Evolutionary conservation across 2,329 filamentous ascomycete species (phyloP).

Genomic region (Dissoconium aciculare): DNA sequence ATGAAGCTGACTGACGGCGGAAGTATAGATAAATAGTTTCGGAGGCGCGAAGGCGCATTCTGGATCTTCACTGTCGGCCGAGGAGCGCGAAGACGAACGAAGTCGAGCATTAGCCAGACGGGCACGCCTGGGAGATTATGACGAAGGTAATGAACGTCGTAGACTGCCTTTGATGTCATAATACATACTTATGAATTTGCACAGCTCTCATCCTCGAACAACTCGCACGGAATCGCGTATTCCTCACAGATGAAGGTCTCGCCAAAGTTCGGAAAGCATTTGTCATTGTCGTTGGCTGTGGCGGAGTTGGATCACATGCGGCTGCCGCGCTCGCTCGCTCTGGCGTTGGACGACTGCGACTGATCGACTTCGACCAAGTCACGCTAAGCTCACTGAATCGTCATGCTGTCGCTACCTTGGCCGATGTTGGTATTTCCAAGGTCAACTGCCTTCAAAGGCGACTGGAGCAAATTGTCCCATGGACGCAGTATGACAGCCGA

Average conservation of each 20-base stretch:
- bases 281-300: conserved; percentile 80
- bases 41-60: conserved; percentile 37
- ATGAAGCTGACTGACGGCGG: conserved; percentile 25
- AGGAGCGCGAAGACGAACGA: conserved; percentile 41
- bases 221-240: conserved; percentile 80
- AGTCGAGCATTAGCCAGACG: conserved; percentile 43
- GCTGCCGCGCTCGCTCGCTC: conserved; percentile 73
- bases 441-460: conserved; percentile 69
- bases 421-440: conserved; percentile 86
- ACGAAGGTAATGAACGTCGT: conserved; percentile 44
- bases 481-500: conserved; percentile 75
- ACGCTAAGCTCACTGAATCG: conserved; percentile 85
- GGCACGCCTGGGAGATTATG: conserved; percentile 48
- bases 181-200: conserved; percentile 4
- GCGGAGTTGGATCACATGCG: conserved; percentile 89
- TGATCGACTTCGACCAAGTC: conserved; percentile 96
- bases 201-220: conserved; percentile 86
- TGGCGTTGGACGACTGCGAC: conserved; percentile 70
- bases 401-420: conserved; percentile 87
- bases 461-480: conserved; percentile 75
- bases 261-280: conserved; percentile 65
- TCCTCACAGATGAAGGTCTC: conserved; percentile 70
- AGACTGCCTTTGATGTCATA: conserved; percentile 1
- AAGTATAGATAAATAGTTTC: conserved; percentile 44
- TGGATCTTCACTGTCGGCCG: too few relatives aligned